These are phyloP conservation scores for Carex myosuroides DNA, from an alignment of 176 grass and related monocot species.

Conservation along the genomic window DNA sequence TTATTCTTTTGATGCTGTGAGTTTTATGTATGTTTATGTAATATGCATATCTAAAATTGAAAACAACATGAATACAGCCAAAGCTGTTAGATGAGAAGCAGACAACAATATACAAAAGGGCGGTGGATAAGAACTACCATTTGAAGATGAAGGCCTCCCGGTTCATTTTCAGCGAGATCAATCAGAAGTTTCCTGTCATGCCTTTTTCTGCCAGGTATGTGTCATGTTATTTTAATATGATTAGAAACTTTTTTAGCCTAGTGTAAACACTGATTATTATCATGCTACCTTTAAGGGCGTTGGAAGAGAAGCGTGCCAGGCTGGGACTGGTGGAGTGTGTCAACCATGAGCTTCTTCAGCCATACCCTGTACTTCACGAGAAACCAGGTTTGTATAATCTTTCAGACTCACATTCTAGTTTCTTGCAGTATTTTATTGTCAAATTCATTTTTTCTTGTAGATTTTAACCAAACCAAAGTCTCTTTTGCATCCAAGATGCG, in stretches of 20 bases:
- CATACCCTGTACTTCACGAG: conserved; percentile 95
- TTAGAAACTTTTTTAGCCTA: neutral
- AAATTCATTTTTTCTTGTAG: neutral
- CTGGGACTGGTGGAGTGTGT: conserved; percentile 94
- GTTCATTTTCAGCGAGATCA: conserved; percentile 99
- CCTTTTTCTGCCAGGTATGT: conserved; percentile 85
- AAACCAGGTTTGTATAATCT: conserved; percentile 58
- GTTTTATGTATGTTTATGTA: neutral
- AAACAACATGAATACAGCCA: conserved; percentile 37
- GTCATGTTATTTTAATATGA: neutral
- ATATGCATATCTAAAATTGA: neutral
- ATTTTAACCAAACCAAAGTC: neutral
- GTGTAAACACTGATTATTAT: neutral
- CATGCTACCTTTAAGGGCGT: conserved; percentile 39
- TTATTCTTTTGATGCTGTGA: neutral
- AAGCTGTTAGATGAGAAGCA: conserved; percentile 97
- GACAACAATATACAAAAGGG: conserved; percentile 99
- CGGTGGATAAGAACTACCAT: conserved; percentile 95
- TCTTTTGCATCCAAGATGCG: neutral
- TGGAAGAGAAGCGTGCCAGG: conserved; percentile 95
- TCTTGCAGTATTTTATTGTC: neutral
- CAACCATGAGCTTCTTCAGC: conserved; percentile 97
- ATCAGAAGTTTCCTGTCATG: conserved; percentile 98
- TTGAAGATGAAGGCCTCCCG: conserved; percentile 98
- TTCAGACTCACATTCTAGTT: neutral